phyloP scores from a whole-genome alignment of 2,329 filamentous ascomycete genomes.

The Fusarium sp. region DNA sequence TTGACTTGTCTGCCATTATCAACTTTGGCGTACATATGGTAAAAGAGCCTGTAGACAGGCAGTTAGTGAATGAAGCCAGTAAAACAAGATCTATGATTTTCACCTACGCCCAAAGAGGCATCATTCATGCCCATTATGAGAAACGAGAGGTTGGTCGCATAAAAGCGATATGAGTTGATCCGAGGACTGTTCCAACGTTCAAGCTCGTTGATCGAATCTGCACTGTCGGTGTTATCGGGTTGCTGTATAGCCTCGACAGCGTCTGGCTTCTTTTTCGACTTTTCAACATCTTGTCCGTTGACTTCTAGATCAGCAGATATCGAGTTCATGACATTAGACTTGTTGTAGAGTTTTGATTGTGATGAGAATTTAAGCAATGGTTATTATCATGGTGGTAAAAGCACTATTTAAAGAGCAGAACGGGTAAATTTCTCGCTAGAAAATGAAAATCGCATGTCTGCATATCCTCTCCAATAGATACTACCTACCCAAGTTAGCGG shows the following conservation, averaged over 20 bases:
- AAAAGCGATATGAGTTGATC: constrained; percentile 68
- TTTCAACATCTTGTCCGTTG: constrained; percentile 10
- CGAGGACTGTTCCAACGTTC: constrained; percentile 73
- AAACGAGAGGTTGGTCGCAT: constrained; percentile 70
- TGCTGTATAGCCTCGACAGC: constrained; percentile 12
- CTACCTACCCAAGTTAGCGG: background rate
- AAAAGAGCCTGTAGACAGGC: constrained; percentile 57
- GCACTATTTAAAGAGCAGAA: background rate
- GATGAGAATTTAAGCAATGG: background rate
- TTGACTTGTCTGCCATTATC: background rate
- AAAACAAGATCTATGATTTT: background rate
- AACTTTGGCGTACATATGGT: constrained; percentile 54
- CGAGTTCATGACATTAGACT: background rate
- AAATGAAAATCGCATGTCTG: constrained; percentile 6
- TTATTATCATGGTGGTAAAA: background rate
- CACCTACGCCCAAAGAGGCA: constrained; percentile 69
- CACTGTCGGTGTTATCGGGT: constrained; percentile 1
- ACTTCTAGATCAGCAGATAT: background rate
- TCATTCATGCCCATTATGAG: constrained; percentile 77
- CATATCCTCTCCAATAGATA: background rate
- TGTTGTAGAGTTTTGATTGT: background rate
- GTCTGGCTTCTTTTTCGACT: constrained; percentile 14
- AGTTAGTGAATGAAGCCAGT: constrained; percentile 17
- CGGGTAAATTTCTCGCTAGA: constrained; percentile 26
- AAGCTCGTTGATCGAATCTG: constrained; percentile 21